A percentile compares a stretch with the other conserved stretches of the same genome.
Evolutionary conservation across 768 basidiomycete genomes (phyloP).

Genomic region (Boletus tomentosulus): DNA sequence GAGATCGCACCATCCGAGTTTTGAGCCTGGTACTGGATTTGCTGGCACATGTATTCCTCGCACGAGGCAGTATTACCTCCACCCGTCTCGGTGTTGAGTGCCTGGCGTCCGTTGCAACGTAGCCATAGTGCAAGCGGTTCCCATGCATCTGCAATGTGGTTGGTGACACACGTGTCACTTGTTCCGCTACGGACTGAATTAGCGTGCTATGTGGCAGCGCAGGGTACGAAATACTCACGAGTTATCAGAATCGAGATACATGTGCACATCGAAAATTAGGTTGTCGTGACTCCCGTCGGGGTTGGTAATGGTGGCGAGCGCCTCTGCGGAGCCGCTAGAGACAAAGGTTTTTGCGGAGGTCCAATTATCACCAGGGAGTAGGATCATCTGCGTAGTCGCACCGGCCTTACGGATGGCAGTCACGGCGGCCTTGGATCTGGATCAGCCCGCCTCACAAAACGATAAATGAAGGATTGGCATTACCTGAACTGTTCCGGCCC

Average conservation of each 20-base stretch:
- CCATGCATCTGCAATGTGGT: slow-evolving; percentile 49
- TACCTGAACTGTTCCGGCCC: slow-evolving; percentile 47
- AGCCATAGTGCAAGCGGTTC: slow-evolving; percentile 47
- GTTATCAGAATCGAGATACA: slow-evolving; percentile 55
- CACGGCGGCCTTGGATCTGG: slow-evolving; percentile 39
- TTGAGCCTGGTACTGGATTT: slow-evolving; percentile 42
- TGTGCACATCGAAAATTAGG: slow-evolving; percentile 60
- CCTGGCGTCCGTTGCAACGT: slow-evolving; percentile 46
- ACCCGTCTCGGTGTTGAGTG: slow-evolving; percentile 59
- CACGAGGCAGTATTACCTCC: slow-evolving; percentile 52
- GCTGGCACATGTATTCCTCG: slow-evolving; percentile 40
- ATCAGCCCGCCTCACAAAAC: background rate
- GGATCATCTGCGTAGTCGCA: slow-evolving; percentile 51
- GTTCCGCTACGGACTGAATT: background rate
- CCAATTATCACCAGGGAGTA: slow-evolving; percentile 57
- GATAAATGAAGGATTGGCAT: background rate
- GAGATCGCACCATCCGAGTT: slow-evolving; percentile 42
- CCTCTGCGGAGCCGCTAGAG: slow-evolving; percentile 46
- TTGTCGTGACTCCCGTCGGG: slow-evolving; percentile 41
- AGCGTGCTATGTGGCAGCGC: background rate
- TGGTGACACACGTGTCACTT: slow-evolving; percentile 41
- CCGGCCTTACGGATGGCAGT: slow-evolving; percentile 52
- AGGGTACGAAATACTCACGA: slow-evolving; percentile 29
- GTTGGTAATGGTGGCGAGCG: slow-evolving; percentile 42
- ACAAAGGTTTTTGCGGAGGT: slow-evolving; percentile 50